Conservation (phyloP, 352 stramenopile genomes). For the Aphanomyces euteiches region DNA sequence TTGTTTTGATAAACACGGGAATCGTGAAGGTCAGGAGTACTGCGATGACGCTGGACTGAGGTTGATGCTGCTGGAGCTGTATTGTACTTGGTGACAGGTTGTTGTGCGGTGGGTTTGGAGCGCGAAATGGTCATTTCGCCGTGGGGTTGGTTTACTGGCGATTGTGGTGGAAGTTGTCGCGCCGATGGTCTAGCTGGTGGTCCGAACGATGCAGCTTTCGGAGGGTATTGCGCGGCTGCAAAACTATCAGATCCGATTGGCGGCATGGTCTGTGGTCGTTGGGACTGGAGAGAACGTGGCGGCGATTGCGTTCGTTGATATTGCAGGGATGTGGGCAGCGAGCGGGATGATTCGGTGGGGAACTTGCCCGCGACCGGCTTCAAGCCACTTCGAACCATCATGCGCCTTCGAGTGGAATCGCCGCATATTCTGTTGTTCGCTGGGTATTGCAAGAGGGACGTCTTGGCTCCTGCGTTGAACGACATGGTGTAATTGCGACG, state of each 20-base stretch:
- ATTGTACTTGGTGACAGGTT: not conserved
- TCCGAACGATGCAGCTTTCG: constrained; percentile 12
- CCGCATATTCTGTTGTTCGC: constrained; percentile 21
- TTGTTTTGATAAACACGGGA: too few species aligned
- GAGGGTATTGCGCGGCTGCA: not conserved
- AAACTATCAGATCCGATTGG: not conserved
- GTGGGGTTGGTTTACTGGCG: not conserved
- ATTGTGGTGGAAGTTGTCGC: not conserved
- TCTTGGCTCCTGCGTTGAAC: constrained; percentile 16
- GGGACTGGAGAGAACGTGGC: not conserved
- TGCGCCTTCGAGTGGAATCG: constrained; percentile 17
- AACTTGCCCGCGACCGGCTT: not conserved
- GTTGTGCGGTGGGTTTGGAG: not conserved
- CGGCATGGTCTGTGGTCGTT: constrained; percentile 7
- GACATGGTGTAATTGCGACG: constrained; percentile 5
- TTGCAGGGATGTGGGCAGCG: not conserved
- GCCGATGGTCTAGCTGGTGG: not conserved
- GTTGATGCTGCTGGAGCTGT: not conserved
- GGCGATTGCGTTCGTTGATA: not conserved
- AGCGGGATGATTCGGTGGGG: constrained; percentile 1
- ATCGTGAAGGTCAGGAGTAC: too few species aligned
- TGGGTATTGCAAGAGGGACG: constrained; percentile 5
- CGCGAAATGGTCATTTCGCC: not conserved
- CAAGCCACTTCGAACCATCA: constrained; percentile 10
- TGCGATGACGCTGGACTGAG: too few species aligned